Evolutionary conservation across 1,139 yeast species (phyloP).

Genomic region (Zhuliangozyma blackwelliae): DNA sequence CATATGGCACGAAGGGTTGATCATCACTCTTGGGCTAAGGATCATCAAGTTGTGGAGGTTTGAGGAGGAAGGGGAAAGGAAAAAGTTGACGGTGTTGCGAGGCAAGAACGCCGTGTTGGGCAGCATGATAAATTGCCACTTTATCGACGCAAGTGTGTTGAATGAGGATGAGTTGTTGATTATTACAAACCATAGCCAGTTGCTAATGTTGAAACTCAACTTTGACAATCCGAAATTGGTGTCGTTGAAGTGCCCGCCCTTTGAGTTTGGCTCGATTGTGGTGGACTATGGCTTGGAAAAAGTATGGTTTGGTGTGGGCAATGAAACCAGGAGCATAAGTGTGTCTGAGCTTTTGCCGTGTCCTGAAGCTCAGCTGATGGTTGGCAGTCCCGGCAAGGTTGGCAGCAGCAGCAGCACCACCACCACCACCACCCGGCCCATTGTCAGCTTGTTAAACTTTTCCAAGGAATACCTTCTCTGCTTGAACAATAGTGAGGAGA

Average conservation of each 20-base stretch:
- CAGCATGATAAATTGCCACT: conserved; percentile 41
- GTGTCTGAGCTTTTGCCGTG: neutral
- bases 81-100: conserved; percentile 30
- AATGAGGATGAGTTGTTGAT: conserved; percentile 38
- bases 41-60: conserved; percentile 59
- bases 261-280: conserved; percentile 13
- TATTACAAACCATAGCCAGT: conserved; percentile 39
- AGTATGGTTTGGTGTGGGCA: conserved; percentile 18
- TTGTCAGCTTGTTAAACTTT: conserved; percentile 12
- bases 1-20: conserved; percentile 49
- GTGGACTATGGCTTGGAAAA: conserved; percentile 20
- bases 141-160: conserved; percentile 34
- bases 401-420: too few species aligned
- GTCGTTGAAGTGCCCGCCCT: conserved; percentile 14
- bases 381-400: neutral
- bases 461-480: conserved; percentile 19
- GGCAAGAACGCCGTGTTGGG: conserved; percentile 62
- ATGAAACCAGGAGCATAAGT: conserved; percentile 1
- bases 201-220: conserved; percentile 28
- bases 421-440: neutral
- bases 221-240: conserved; percentile 21
- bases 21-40: conserved; percentile 55
- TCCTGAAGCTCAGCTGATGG: too few species aligned
- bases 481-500: conserved; percentile 30
- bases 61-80: conserved; percentile 15